Evolutionary conservation across 208 protist species (phyloP).

Genomic region (Angomonas ambiguus): DNA sequence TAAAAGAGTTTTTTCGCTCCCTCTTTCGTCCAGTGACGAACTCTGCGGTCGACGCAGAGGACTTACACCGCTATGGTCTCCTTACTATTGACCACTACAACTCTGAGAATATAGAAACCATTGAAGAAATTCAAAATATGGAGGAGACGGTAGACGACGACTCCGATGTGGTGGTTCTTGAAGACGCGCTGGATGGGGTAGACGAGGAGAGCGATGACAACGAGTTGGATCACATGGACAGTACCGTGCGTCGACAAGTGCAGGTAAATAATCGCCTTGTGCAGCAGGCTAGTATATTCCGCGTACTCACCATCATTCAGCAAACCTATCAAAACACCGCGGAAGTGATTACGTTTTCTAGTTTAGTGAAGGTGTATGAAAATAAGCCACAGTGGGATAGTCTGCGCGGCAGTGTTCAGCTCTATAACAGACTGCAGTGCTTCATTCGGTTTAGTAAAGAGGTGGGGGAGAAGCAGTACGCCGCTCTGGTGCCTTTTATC

Average conservation of each 20-base stretch:
- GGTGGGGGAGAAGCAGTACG: constrained; percentile 5
- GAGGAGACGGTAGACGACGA: background rate
- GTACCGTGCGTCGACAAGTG: background rate
- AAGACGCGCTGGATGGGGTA: constrained; percentile 10
- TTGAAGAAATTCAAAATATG: constrained; percentile 4
- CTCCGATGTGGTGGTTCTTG: background rate
- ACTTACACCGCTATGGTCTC: constrained; percentile 60
- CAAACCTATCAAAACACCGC: constrained; percentile 47
- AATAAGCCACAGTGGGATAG: constrained; percentile 27
- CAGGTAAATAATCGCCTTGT: constrained; percentile 21
- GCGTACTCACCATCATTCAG: constrained; percentile 43
- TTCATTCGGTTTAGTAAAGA: constrained; percentile 18
- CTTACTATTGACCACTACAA: constrained; percentile 49
- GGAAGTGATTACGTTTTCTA: constrained; percentile 52
- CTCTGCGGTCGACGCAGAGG: constrained; percentile 48
- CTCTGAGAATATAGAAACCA: background rate
- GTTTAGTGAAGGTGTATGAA: constrained; percentile 37
- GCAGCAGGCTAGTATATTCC: constrained; percentile 51
- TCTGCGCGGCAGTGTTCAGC: constrained; percentile 28
- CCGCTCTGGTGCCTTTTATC: background rate
- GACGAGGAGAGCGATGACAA: constrained; percentile 19
- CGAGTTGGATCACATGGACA: constrained; percentile 7
- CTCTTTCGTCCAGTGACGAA: constrained; percentile 58
- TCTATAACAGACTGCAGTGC: constrained; percentile 59
- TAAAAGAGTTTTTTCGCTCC: constrained; percentile 61